Conservation (phyloP, 2,329 filamentous ascomycete species). For the Thermomyces lanuginosus region DNA sequence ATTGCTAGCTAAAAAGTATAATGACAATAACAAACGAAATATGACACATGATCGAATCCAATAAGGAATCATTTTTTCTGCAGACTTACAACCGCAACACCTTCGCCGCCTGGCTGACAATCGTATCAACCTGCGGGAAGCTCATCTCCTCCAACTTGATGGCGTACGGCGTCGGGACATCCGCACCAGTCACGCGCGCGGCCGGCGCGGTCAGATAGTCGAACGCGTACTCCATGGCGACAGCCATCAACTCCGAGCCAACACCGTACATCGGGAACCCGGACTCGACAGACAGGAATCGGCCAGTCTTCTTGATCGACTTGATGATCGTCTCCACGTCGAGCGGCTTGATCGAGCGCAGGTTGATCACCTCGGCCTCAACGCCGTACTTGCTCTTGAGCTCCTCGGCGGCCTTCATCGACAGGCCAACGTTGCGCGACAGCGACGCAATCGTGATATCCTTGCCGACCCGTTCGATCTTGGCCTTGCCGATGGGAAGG, state of each 20-base stretch:
- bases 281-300: constrained; percentile 80
- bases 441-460: constrained; percentile 90
- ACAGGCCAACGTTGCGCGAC: constrained; percentile 89
- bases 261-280: constrained; percentile 95
- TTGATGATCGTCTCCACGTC: constrained; percentile 91
- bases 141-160: constrained; percentile 83
- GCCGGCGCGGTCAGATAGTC: constrained; percentile 94
- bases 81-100: constrained; percentile 54
- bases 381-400: constrained; percentile 95
- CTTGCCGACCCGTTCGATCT: constrained; percentile 91
- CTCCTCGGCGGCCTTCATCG: constrained; percentile 70
- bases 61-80: too few species aligned
- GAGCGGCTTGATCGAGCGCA: constrained; percentile 91
- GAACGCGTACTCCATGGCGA: constrained; percentile 95
- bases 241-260: constrained; percentile 75
- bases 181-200: constrained; percentile 84
- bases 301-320: constrained; percentile 96
- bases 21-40: constrained; percentile 12
- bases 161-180: constrained; percentile 93
- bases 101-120: constrained; percentile 79
- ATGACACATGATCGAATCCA: constrained; percentile 18
- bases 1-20: constrained; percentile 10
- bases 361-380: constrained; percentile 92
- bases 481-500: constrained; percentile 93
- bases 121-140: constrained; percentile 81